Evolutionary conservation across 192 early-diverging fungal species (phyloP), one percentile per base, ranked within the genome.

Genomic region (Chytriomyces confervae): DNA sequence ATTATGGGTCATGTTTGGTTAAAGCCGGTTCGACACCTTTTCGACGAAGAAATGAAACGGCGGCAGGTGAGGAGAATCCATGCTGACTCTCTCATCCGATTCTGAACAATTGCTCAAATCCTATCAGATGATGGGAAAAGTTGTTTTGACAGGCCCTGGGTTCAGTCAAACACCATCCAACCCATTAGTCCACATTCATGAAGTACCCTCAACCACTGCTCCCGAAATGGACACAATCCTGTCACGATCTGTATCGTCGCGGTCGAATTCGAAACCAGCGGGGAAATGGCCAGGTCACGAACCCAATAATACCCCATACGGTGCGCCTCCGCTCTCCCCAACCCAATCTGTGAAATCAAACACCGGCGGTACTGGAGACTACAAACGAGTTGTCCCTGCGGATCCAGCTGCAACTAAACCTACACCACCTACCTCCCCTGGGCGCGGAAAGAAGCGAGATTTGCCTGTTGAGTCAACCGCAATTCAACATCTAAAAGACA

Each of bases 1-100:
- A 82, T 90, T 51, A 85, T 86, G 76, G 57, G 51, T 10, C 89
- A 90, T 61, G 24, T 61, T 27, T 84, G 81, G 79, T 57, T 88
- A 5, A 61, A 66, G 43, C 84, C 80, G 18, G 83, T 62, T 50
- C 46, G 29, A 47, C 63, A 79, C 67, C 74, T 82, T 63, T 82
- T 78, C 67, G 62, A 77, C 20, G 75, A 71, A 24, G 83, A 81
- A 46, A 69, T 50, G 47, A 51, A 61, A 13, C 48, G 69, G 13
- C n/a, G 69, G 16, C 18, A 23, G 69, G 69, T 72, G 36, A 64
- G 64, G 36, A 13, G 27, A 23, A 3, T 16, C 27, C 16, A 60
- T 20, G 13, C 20, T 20, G 53, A 20, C 13, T n/a, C 53, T 60
- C 20, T 60, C 53, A 60, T 23, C 27, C 27, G 62, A 23, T 29